phyloP scores from a whole-genome alignment of 2,329 filamentous ascomycete genomes.

The Apiospora kogelbergensis region DNA sequence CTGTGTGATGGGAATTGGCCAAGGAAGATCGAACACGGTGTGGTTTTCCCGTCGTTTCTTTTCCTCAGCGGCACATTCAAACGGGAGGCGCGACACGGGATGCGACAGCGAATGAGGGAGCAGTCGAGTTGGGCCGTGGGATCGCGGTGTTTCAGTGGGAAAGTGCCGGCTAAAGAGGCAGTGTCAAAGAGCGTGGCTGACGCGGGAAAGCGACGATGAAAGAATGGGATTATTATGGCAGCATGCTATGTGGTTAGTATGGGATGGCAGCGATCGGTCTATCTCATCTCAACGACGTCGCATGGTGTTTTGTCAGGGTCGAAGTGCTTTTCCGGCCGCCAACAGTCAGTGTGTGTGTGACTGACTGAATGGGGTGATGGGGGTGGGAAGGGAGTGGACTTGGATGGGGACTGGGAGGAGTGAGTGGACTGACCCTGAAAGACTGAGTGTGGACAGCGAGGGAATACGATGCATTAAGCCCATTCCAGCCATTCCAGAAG shows the following conservation, averaged over 20 bases:
- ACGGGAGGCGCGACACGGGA: slow-evolving; percentile 6
- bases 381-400: background rate
- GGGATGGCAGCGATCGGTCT: background rate
- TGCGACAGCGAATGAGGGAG: slow-evolving; percentile 3
- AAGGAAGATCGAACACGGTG: background rate
- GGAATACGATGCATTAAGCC: background rate
- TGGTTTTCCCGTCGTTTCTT: background rate
- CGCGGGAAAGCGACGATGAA: background rate
- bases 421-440: background rate
- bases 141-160: background rate
- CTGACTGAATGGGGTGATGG: background rate
- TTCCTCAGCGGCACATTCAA: background rate
- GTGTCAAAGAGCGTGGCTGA: background rate
- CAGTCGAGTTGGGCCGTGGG: background rate
- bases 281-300: background rate
- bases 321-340: background rate
- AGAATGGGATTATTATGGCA: background rate
- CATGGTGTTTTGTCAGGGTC: background rate
- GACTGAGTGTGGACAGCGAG: background rate
- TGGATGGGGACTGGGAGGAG: background rate
- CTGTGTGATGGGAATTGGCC: background rate
- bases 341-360: background rate
- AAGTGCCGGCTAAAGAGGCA: background rate
- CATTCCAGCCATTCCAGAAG: background rate
- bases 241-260: background rate